A percentile compares a stretch with the other conserved stretches of the same genome.
Evolutionary conservation across 208 protist species (phyloP).

Genomic region (Leishmania tropica): DNA sequence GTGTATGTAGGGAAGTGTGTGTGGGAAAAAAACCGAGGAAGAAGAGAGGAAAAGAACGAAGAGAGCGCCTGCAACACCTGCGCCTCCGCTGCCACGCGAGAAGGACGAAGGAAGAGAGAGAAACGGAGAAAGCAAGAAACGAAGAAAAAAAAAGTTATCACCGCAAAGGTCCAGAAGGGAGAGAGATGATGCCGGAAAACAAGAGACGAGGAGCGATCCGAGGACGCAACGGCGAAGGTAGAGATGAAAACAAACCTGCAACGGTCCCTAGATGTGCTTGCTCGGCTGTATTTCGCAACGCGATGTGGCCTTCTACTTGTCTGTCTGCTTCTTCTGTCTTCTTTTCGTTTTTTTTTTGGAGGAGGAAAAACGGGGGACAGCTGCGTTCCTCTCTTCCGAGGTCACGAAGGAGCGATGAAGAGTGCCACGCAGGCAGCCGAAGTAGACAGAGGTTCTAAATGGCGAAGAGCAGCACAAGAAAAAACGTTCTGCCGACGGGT

Average conservation of each 20-base stretch:
- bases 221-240: background rate
- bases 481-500: background rate
- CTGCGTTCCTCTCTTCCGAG: background rate
- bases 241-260: background rate
- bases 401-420: background rate
- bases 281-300: background rate
- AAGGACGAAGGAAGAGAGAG: background rate
- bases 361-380: background rate
- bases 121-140: background rate
- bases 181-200: background rate
- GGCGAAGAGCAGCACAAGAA: background rate
- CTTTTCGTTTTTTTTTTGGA: background rate
- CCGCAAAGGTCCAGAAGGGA: background rate
- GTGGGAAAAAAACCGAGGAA: background rate
- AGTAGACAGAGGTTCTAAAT: background rate
- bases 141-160: background rate
- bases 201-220: background rate
- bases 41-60: background rate
- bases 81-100: background rate
- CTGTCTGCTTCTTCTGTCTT: background rate
- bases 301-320: background rate
- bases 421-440: background rate
- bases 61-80: background rate
- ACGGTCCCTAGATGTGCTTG: too few species aligned
- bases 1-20: background rate